Evolutionary conservation across 2,329 filamentous ascomycete genomes (phyloP).

Genomic region (Raffaelea arxii): DNA sequence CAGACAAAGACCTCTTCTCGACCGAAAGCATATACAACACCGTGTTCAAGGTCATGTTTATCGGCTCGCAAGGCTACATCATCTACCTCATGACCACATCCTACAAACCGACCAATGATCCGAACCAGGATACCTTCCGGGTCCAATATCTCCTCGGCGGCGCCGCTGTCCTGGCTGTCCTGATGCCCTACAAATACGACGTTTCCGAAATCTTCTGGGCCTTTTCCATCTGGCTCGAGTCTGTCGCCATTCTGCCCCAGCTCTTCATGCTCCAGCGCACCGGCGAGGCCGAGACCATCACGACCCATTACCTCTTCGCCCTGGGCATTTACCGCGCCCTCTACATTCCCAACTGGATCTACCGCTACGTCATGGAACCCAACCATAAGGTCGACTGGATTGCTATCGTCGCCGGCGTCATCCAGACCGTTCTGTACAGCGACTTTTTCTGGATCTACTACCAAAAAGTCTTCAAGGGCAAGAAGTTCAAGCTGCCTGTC

Average conservation of each 20-base stretch:
- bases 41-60: conserved; percentile 92
- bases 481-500: conserved; percentile 79
- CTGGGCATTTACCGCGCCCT: conserved; percentile 83
- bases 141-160: conserved; percentile 87
- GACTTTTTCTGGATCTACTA: conserved; percentile 99
- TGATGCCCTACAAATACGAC: conserved; percentile 81
- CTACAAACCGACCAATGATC: conserved; percentile 95
- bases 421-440: conserved; percentile 93
- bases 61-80: conserved; percentile 81
- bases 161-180: conserved; percentile 64
- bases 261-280: conserved; percentile 97
- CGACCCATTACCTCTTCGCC: conserved; percentile 93
- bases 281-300: conserved; percentile 98
- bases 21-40: conserved; percentile 84
- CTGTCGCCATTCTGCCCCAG: conserved; percentile 92
- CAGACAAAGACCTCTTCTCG: conserved; percentile 65
- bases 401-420: conserved; percentile 75
- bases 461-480: conserved; percentile 84
- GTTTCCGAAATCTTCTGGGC: conserved; percentile 86
- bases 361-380: conserved; percentile 68
- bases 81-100: conserved; percentile 97
- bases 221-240: conserved; percentile 97
- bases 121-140: conserved; percentile 94
- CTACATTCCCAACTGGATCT: conserved; percentile 99
- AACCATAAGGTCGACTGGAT: conserved; percentile 73